A percentile compares a stretch with the other conserved stretches of the same genome.
Conservation (phyloP, 345 rosid species). For the Turritis glabra region DNA sequence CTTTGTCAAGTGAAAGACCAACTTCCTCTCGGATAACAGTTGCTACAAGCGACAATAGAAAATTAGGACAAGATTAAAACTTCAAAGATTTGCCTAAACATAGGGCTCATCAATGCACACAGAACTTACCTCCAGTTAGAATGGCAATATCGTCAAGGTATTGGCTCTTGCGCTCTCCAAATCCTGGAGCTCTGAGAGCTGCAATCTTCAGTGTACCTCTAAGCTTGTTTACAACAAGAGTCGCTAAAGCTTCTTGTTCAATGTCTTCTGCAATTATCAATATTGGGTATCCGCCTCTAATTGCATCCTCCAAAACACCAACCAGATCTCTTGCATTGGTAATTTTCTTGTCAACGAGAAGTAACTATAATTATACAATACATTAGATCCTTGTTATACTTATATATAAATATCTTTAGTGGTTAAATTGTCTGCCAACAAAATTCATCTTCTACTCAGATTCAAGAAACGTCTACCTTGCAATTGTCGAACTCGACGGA, state of each 20-base stretch:
- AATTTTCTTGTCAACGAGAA: slow-evolving; percentile 95
- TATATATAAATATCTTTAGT: background rate
- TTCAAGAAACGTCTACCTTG: slow-evolving; percentile 61
- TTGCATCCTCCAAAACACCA: slow-evolving; percentile 84
- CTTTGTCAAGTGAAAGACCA: slow-evolving; percentile 96
- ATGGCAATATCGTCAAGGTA: slow-evolving; percentile 98
- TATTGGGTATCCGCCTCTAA: slow-evolving; percentile 74
- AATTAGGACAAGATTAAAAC: background rate
- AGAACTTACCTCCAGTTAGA: slow-evolving; percentile 65
- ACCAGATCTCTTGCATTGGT: slow-evolving; percentile 96
- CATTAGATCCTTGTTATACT: background rate
- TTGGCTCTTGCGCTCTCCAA: slow-evolving; percentile 95
- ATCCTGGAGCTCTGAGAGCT: slow-evolving; percentile 96
- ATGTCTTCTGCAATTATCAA: slow-evolving; percentile 89
- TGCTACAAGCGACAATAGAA: slow-evolving; percentile 44
- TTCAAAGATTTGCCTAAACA: background rate
- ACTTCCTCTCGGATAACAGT: slow-evolving; percentile 94
- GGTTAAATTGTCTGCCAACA: background rate
- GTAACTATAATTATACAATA: slow-evolving; percentile 57
- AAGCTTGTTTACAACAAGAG: slow-evolving; percentile 94
- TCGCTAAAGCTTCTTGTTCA: slow-evolving; percentile 96
- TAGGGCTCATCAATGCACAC: background rate
- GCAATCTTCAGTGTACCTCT: slow-evolving; percentile 94
- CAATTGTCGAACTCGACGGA: slow-evolving; percentile 93
- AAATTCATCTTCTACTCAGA: background rate